These are phyloP conservation scores for Ophiosphaerella korrae DNA, from an alignment of 2,329 filamentous ascomycete genomes.

Conservation along the genomic window DNA sequence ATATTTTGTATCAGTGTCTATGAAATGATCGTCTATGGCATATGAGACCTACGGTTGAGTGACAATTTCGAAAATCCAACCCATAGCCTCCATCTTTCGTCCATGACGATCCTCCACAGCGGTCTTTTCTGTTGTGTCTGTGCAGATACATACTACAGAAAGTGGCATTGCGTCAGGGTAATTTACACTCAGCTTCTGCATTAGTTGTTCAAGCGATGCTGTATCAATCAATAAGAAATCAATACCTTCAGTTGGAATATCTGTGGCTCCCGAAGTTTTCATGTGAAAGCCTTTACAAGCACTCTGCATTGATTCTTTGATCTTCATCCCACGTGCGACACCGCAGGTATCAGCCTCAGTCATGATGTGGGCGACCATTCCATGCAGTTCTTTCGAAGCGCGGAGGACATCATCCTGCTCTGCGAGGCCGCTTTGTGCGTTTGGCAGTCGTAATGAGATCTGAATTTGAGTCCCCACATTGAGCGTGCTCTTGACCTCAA, in stretches of 20 bases:
- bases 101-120: constrained; percentile 26
- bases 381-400: constrained; percentile 22
- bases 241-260: constrained; percentile 15
- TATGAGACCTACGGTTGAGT: constrained; percentile 32
- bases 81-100: constrained; percentile 27
- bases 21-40: neutral
- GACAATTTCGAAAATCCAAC: constrained; percentile 33
- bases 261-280: constrained; percentile 16
- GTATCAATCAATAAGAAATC: constrained; percentile 37
- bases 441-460: constrained; percentile 29
- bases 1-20: neutral
- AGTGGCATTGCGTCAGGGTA: constrained; percentile 21
- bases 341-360: constrained; percentile 27
- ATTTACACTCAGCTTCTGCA: constrained; percentile 18
- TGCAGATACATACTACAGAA: constrained; percentile 35
- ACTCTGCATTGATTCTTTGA: constrained; percentile 31
- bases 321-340: constrained; percentile 27
- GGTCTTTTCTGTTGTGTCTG: constrained; percentile 34
- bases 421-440: constrained; percentile 14
- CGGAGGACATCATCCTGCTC: constrained; percentile 18
- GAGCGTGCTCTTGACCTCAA: constrained; percentile 36
- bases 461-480: constrained; percentile 34
- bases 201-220: constrained; percentile 26
- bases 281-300: constrained; percentile 33
- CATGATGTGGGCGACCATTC: constrained; percentile 25